Evolutionary conservation across 345 rosid genomes (phyloP).

Genomic region (Eutrema heterophyllum): DNA sequence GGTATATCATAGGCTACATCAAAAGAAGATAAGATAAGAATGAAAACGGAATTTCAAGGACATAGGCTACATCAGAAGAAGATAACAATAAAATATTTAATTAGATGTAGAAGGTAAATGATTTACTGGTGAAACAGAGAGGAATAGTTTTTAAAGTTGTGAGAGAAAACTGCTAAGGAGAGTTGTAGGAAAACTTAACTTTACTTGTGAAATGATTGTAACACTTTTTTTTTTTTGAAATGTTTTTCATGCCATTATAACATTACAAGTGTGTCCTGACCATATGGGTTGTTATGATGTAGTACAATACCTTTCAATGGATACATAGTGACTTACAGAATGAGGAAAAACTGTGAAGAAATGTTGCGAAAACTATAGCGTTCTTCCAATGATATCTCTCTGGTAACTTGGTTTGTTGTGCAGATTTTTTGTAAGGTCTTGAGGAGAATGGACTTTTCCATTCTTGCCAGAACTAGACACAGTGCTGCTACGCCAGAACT

Average conservation of each 20-base stretch:
- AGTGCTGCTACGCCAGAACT: slow-evolving; percentile 20
- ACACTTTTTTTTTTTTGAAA: not conserved
- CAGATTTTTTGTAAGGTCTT: not conserved
- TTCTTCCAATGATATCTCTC: not conserved
- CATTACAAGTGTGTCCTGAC: not conserved
- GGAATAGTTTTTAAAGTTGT: not conserved
- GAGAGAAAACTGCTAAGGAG: not conserved
- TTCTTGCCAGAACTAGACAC: not conserved
- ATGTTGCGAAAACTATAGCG: not conserved
- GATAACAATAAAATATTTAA: no score
- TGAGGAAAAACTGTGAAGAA: not conserved
- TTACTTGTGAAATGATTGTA: not conserved
- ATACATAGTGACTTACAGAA: slow-evolving; percentile 1
- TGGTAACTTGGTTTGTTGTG: not conserved
- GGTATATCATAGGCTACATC: no score
- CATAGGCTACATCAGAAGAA: no score
- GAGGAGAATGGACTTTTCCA: not conserved
- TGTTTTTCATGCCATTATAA: not conserved
- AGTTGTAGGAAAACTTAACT: not conserved
- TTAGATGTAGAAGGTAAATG: no score
- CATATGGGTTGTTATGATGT: not conserved
- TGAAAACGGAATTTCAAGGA: no score
- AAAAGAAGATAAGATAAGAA: no score
- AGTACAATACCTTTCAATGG: not conserved
- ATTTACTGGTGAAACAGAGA: not conserved